Base-by-base conservation (phyloP, 371 early-diverging fungal species). In the Rhizopus stolonifer region DNA sequence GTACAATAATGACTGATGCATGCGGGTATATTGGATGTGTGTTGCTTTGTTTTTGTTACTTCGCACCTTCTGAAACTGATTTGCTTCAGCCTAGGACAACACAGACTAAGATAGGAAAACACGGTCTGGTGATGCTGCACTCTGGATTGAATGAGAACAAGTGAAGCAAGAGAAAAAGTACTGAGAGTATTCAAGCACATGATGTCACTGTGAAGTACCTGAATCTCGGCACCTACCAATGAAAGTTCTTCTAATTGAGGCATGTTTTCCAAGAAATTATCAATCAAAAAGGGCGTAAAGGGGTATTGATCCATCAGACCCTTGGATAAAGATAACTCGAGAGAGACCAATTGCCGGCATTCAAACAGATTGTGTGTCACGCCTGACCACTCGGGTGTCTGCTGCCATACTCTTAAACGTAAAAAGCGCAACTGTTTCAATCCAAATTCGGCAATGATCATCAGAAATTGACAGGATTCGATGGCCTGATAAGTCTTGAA, bases 401-500 rank as follows among this genome's bases (percentile, higher is more conserved):
- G 54, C 18, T 63, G 54, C 51, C 54, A 58, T 4, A 63, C 64
- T 2, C 47, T 26, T 33, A 63, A 32, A 0, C 43, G 25, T 17
- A 63, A 40, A 7, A 22, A 34, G 5, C 15, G 25, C 0, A 63
- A 23, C 23, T 58, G 58, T 6, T 11, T 3, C 3, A 47, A 8
- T 11, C 58, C 58, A 40, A 32, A 36, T 0, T 25, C 19, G 5
- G 47, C 42, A 7, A 58, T 45, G 0, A 43, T 8, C 17, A 58
- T 10, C n/a, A 63, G n/a, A 47, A 63, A 58, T n/a, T 63, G 54
- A 24, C 38, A 54, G 1, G 64, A 63, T 15, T 58, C 58, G n/a
- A 43, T 63, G 3, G 52, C 54, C 34, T 58, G 58, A 14, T 51
- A 54, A 0, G 48, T 46, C 21, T 58, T 4, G 19, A 58, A 63